phyloP scores from a whole-genome alignment of 1,139 yeast genomes.

The Pneumocystis sp. region DNA sequence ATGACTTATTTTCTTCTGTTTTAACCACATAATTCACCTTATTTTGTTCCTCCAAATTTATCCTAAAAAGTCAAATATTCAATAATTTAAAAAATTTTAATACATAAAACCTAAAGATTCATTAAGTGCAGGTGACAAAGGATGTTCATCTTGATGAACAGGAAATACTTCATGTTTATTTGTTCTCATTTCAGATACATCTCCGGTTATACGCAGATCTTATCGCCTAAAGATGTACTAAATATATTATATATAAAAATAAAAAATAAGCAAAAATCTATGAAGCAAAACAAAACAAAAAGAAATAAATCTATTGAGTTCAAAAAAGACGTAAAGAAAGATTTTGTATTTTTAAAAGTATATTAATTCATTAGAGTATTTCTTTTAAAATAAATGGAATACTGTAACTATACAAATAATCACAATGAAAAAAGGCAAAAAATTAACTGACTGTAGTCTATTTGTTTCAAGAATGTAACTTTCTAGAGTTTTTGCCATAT shows the following conservation, averaged over 20 bases:
- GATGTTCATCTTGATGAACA: not conserved
- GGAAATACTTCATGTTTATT: not conserved
- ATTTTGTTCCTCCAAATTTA: not conserved
- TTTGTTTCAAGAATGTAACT: not conserved
- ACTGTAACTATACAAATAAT: not conserved
- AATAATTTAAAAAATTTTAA: not conserved
- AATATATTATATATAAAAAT: too few relatives aligned
- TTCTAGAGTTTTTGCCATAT: slow-evolving; percentile 46
- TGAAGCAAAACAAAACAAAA: not conserved
- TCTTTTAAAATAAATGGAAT: not conserved
- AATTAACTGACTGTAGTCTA: not conserved
- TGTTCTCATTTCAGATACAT: not conserved
- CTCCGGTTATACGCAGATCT: not conserved
- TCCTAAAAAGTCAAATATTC: not conserved
- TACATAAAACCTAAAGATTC: not conserved
- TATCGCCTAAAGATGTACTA: not conserved
- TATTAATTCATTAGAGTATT: not conserved
- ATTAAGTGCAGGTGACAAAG: not conserved
- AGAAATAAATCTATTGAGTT: not conserved
- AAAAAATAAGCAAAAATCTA: too few relatives aligned
- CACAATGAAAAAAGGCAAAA: not conserved
- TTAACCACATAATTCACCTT: not conserved
- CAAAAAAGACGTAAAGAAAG: not conserved
- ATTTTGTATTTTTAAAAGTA: not conserved
- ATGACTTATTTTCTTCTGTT: not conserved